Base-by-base conservation (phyloP, 805 yeast species). In the Candida tallmaniae region DNA sequence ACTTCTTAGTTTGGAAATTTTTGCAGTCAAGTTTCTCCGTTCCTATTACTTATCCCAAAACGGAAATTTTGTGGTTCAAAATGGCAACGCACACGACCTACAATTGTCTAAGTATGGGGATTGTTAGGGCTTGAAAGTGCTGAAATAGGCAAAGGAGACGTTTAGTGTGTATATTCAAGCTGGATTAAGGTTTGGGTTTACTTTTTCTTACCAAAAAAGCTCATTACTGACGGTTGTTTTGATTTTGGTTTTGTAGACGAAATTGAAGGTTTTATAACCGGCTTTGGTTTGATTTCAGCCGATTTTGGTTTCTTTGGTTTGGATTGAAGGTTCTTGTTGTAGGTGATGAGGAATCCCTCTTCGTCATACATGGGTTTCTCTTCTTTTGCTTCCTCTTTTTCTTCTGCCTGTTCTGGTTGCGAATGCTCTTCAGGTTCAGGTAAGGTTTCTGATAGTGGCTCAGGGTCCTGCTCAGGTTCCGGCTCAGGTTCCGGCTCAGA, bases 301-400 rank as follows among this genome's bases (percentile, higher is more conserved):
- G 32, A 29, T 29, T 40, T 40, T 38, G 22, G 37, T 39, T 30
- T 40, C 19, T 25, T 46, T 15, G 44, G 50, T 20, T 34, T 47
- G 28, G 26, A 44, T 48, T 36, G 51, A 25, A 7, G 6, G 23
- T 54, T 7, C n/a, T 15, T 14, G 10, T 6, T 28, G 31, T 51
- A 56, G 2, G 74, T 65, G 0, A 72, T 67, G 15, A 70, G 53
- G 45, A 64, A 74, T 1, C 79, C 80, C 34, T 74, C 79, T 24
- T 70, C 77, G 41, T 73, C 80, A 16, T 62, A 57, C 31, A 44
- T 39, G 25, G 44, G 42, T 30, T 40, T 49, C 20, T 31, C 26
- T 10, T 6, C 13, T 14, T 27, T 19, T 5, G 23, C 31, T 29
- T 18, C 29, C 23, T 24, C 28, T 30, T 31, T 31, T 19, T 23